These are phyloP conservation scores for Thermochaetoides thermophila DNA, from an alignment of 495 filamentous ascomycete species.

Conservation along the genomic window DNA sequence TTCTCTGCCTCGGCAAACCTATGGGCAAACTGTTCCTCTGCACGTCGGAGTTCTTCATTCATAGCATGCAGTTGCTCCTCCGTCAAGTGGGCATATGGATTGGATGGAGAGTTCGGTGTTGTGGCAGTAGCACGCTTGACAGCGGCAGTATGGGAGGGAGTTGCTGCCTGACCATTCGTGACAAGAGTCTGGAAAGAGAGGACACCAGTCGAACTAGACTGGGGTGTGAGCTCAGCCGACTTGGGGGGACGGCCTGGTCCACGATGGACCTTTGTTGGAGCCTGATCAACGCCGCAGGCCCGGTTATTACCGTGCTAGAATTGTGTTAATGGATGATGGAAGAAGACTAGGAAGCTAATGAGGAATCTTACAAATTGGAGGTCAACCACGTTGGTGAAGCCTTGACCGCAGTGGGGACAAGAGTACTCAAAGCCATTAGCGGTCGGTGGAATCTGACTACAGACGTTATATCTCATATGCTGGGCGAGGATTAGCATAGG, in stretches of 20 bases:
- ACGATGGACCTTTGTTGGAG: neutral
- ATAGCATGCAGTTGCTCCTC: conserved; percentile 11
- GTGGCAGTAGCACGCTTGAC: conserved; percentile 2
- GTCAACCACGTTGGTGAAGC: conserved; percentile 19
- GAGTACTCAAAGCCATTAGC: conserved; percentile 16
- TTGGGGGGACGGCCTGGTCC: conserved; percentile 11
- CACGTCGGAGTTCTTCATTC: conserved; percentile 23
- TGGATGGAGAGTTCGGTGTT: conserved; percentile 10
- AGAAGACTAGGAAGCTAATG: too few relatives aligned
- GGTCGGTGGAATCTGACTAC: conserved; percentile 17
- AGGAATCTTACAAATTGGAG: conserved; percentile 23
- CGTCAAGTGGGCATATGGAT: conserved; percentile 28
- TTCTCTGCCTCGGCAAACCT: conserved; percentile 25
- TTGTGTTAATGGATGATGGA: conserved; percentile 1
- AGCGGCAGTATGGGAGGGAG: conserved; percentile 4
- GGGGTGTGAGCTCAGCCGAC: conserved; percentile 1
- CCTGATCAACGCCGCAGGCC: conserved; percentile 21
- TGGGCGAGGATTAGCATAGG: conserved; percentile 5
- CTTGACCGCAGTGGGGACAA: conserved; percentile 27
- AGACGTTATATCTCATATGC: conserved; percentile 27
- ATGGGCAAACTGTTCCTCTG: conserved; percentile 22
- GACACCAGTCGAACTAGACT: conserved; percentile 6
- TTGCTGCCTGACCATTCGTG: conserved; percentile 4
- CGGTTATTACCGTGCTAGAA: conserved; percentile 20
- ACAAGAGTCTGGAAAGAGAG: conserved; percentile 2